Conservation (phyloP, 805 yeast genomes). For the Komagataella pastoris region DNA sequence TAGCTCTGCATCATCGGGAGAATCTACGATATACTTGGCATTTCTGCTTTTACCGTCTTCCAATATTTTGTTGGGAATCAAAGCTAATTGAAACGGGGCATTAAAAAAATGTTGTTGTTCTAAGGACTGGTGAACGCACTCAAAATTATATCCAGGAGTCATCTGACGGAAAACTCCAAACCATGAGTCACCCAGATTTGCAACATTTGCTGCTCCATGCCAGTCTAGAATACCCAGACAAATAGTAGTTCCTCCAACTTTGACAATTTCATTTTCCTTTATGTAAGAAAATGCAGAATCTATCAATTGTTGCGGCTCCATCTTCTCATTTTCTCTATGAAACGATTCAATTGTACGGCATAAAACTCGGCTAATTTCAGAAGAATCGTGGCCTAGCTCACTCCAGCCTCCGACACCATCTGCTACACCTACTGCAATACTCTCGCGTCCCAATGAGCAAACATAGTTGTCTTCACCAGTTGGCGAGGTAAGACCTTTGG, state of each 20-base stretch:
- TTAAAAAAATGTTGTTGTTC: slow-evolving; percentile 82
- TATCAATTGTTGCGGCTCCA: slow-evolving; percentile 34
- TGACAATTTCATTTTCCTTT: slow-evolving; percentile 39
- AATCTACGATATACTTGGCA: slow-evolving; percentile 54
- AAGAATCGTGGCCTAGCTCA: slow-evolving; percentile 80
- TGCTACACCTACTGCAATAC: slow-evolving; percentile 63
- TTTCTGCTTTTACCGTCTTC: slow-evolving; percentile 40
- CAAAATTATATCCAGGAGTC: slow-evolving; percentile 10
- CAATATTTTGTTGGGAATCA: slow-evolving; percentile 55
- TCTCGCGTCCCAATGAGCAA: slow-evolving; percentile 26
- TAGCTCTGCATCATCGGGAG: slow-evolving; percentile 56
- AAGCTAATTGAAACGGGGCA: slow-evolving; percentile 84
- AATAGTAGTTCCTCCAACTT: slow-evolving; percentile 91
- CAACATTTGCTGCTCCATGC: slow-evolving; percentile 40
- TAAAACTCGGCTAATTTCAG: slow-evolving; percentile 74
- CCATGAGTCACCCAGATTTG: slow-evolving; percentile 93
- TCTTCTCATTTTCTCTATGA: slow-evolving; percentile 7
- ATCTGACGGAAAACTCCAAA: slow-evolving; percentile 62
- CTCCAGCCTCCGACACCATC: slow-evolving; percentile 99
- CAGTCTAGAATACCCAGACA: slow-evolving; percentile 63
- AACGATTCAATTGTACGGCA: slow-evolving; percentile 38
- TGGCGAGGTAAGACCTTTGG: slow-evolving; percentile 27
- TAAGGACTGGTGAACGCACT: slow-evolving; percentile 49
- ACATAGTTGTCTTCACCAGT: slow-evolving; percentile 73
- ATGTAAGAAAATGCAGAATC: slow-evolving; percentile 42